A percentile compares a stretch with the other conserved stretches of the same genome.
These are phyloP conservation scores for Nowakowskiella sp. DNA, from an alignment of 192 early-diverging fungal species.

Conservation along the genomic window DNA sequence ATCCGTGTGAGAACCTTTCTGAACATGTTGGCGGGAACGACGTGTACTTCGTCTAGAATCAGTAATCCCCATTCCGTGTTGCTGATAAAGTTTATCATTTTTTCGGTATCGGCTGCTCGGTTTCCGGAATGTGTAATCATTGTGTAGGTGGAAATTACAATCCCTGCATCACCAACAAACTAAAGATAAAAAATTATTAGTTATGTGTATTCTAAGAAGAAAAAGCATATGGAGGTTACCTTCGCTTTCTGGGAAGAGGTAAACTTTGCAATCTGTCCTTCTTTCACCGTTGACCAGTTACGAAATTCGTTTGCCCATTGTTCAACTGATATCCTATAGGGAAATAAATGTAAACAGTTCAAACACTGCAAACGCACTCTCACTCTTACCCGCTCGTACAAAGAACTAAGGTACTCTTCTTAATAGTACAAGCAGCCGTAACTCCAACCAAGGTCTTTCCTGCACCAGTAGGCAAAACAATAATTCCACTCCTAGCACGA, in stretches of 20 bases:
- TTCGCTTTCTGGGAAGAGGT: slow-evolving; percentile 87
- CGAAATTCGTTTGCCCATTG: slow-evolving; percentile 98
- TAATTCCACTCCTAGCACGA: slow-evolving; percentile 88
- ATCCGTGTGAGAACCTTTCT: slow-evolving; percentile 86
- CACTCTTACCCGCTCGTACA: slow-evolving; percentile 59
- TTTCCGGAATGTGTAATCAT: slow-evolving; percentile 98
- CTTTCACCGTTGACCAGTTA: slow-evolving; percentile 91
- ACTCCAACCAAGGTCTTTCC: slow-evolving; percentile 99
- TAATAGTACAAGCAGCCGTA: slow-evolving; percentile 96
- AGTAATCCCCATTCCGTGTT: slow-evolving; percentile 89
- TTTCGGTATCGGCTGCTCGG: slow-evolving; percentile 75
- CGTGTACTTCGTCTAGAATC: slow-evolving; percentile 97
- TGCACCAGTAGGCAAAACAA: slow-evolving; percentile 95
- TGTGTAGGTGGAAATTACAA: slow-evolving; percentile 94
- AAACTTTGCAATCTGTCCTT: slow-evolving; percentile 91
- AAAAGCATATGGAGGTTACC: too few species aligned
- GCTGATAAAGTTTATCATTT: slow-evolving; percentile 91
- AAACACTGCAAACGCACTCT: background rate
- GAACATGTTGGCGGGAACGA: slow-evolving; percentile 96
- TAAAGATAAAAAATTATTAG: slow-evolving; percentile 6
- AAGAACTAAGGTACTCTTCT: slow-evolving; percentile 93
- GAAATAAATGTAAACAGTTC: background rate
- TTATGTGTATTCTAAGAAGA: slow-evolving; percentile 8
- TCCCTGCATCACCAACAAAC: slow-evolving; percentile 86
- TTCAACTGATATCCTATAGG: slow-evolving; percentile 78